phyloP scores from a whole-genome alignment of 352 stramenopile species.

The Globisporangium emineosum region DNA sequence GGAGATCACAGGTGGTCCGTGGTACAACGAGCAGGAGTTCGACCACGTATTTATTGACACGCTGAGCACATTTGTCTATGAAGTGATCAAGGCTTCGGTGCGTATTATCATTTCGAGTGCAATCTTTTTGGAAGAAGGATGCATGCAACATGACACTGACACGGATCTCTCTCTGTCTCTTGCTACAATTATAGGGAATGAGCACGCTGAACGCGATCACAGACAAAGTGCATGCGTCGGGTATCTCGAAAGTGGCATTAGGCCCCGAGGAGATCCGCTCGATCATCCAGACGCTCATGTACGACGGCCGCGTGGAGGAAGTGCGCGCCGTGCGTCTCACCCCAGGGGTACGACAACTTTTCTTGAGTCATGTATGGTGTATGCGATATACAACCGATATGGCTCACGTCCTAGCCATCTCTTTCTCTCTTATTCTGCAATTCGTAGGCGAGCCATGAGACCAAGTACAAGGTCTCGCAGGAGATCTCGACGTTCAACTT shows the following conservation, averaged over 20 bases:
- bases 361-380: background rate
- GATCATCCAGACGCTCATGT: conserved; percentile 92
- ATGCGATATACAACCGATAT: background rate
- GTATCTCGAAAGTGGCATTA: conserved; percentile 89
- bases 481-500: conserved; percentile 87
- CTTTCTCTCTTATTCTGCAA: background rate
- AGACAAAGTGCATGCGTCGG: conserved; percentile 87
- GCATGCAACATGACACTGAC: background rate
- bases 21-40: conserved; percentile 99
- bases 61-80: conserved; percentile 93
- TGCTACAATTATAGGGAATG: conserved; percentile 54
- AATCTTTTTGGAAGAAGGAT: background rate
- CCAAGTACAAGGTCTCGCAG: conserved; percentile 87
- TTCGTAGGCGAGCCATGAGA: conserved; percentile 60
- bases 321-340: conserved; percentile 78
- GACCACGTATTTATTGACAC: conserved; percentile 99
- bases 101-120: background rate
- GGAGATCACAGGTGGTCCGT: conserved; percentile 98
- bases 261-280: conserved; percentile 88
- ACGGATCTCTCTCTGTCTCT: background rate
- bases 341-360: conserved; percentile 48
- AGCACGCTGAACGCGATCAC: conserved; percentile 87
- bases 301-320: conserved; percentile 90
- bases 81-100: conserved; percentile 83
- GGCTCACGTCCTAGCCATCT: background rate